Evolutionary conservation across 768 basidiomycete species (phyloP).

Genomic region (Pulveroboletus sp.): DNA sequence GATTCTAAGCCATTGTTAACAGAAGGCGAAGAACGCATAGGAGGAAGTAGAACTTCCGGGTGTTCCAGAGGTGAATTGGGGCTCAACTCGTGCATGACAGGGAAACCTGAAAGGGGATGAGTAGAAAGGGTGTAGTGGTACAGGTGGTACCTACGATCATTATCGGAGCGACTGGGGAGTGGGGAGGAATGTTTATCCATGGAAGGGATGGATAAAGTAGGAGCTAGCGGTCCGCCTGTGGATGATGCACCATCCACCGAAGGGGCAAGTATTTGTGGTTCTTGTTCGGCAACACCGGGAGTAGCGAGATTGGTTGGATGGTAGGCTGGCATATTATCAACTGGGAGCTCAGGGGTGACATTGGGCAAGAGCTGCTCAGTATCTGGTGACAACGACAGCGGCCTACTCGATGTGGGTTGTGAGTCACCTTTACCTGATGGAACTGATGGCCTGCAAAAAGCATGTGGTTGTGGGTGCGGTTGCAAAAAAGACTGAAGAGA

Average conservation of each 20-base stretch:
- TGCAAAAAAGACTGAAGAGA: not conserved
- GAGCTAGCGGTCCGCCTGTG: slow-evolving; percentile 42
- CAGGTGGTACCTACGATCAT: slow-evolving; percentile 24
- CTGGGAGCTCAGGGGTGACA: too few relatives aligned
- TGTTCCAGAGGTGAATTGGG: slow-evolving; percentile 33
- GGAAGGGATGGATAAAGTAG: slow-evolving; percentile 44
- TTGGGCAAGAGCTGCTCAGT: too few relatives aligned
- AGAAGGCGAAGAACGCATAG: slow-evolving; percentile 33
- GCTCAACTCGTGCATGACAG: slow-evolving; percentile 29
- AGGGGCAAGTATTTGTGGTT: slow-evolving; percentile 49
- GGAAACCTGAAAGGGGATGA: slow-evolving; percentile 22
- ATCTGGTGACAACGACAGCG: too few relatives aligned
- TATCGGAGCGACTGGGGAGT: slow-evolving; percentile 30
- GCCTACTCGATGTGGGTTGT: too few relatives aligned
- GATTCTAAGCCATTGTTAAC: slow-evolving; percentile 55
- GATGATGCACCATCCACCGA: slow-evolving; percentile 43
- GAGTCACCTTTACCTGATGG: not conserved
- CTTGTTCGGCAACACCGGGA: slow-evolving; percentile 53
- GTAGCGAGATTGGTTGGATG: too few relatives aligned
- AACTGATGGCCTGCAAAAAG: not conserved
- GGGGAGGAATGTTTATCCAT: slow-evolving; percentile 36
- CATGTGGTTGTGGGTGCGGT: not conserved
- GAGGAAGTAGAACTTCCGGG: slow-evolving; percentile 30
- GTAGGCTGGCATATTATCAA: too few relatives aligned
- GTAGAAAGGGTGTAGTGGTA: not conserved